phyloP scores from a whole-genome alignment of 78 protist species.

The Planoprotostelium fungivorum region DNA sequence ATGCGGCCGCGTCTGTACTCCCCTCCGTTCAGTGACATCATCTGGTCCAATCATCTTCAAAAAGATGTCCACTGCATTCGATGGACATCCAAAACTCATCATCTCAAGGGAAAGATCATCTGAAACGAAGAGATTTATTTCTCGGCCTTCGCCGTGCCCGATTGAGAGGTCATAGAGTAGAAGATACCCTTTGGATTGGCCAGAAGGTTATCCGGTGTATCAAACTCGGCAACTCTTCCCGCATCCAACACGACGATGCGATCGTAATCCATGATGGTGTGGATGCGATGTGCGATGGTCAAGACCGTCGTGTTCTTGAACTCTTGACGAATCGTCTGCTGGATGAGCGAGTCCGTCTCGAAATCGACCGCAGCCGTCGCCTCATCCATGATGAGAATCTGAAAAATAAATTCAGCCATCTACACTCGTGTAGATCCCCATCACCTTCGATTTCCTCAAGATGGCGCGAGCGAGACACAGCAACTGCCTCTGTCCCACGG shows the following conservation, averaged over 20 bases:
- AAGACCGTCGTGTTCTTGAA: slow-evolving; percentile 75
- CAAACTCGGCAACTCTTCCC: slow-evolving; percentile 46
- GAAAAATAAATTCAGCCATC: not conserved
- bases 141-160: not conserved
- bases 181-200: slow-evolving; percentile 19
- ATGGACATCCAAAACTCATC: too few species aligned
- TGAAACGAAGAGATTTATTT: too few species aligned
- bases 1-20: too few species aligned
- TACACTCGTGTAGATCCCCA: not conserved
- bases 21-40: too few species aligned
- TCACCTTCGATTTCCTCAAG: slow-evolving; percentile 50
- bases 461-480: slow-evolving; percentile 94
- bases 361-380: slow-evolving; percentile 93
- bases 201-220: slow-evolving; percentile 25
- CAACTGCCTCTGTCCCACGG: slow-evolving; percentile 89
- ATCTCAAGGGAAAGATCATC: too few species aligned
- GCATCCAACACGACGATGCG: slow-evolving; percentile 63
- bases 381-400: slow-evolving; percentile 84
- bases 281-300: slow-evolving; percentile 90
- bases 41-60: too few species aligned
- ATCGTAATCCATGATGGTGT: slow-evolving; percentile 80
- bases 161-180: not conserved
- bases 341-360: slow-evolving; percentile 76
- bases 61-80: too few species aligned
- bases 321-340: slow-evolving; percentile 32